Conservation (phyloP, 176 grass and related monocot genomes). For the Avena insularis region DNA sequence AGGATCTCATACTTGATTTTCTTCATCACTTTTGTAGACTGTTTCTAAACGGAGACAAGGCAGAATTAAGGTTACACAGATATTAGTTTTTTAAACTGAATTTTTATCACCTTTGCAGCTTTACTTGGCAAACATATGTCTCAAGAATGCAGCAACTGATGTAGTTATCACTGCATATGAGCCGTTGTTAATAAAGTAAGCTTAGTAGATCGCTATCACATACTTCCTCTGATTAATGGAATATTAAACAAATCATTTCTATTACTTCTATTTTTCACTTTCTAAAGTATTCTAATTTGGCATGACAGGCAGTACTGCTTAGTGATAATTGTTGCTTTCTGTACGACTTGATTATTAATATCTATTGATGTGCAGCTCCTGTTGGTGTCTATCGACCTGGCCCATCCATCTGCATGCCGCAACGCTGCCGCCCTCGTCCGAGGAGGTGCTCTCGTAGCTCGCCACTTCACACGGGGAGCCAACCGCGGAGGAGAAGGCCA, state of each 20-base stretch:
- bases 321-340: neutral
- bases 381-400: no score
- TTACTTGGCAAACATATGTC: constrained; percentile 88
- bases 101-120: constrained; percentile 56
- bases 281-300: neutral
- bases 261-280: neutral
- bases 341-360: constrained; percentile 9
- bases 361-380: neutral
- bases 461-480: no score
- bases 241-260: neutral
- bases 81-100: constrained; percentile 30
- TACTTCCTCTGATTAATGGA: no score
- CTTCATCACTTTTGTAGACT: constrained; percentile 46
- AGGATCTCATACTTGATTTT: constrained; percentile 38
- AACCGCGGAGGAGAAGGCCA: no score
- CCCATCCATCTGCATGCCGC: no score
- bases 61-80: constrained; percentile 27
- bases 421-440: no score
- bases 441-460: no score
- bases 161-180: constrained; percentile 79
- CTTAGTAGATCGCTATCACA: neutral
- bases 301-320: neutral
- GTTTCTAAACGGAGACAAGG: constrained; percentile 89
- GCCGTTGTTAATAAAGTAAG: constrained; percentile 76
- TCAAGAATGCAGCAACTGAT: constrained; percentile 79